A percentile compares a stretch with the other conserved stretches of the same genome.
These are phyloP conservation scores for Phialophora verrucosa DNA, from an alignment of 2,329 filamentous ascomycete genomes.

Conservation along the genomic window DNA sequence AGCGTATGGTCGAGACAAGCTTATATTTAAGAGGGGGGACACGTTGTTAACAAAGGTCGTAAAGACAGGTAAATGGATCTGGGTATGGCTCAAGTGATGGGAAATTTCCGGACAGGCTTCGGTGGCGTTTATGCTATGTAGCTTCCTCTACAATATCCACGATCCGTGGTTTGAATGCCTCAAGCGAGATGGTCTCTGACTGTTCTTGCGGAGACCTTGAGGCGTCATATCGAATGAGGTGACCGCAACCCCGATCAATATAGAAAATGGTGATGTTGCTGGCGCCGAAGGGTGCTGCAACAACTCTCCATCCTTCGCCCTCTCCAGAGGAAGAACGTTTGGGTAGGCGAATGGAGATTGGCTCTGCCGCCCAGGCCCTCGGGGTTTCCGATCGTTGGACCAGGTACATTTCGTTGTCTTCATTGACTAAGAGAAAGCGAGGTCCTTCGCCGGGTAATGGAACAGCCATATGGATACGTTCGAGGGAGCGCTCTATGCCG, in stretches of 20 bases:
- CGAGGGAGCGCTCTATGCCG: background rate
- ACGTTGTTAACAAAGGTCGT: background rate
- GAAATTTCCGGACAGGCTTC: background rate
- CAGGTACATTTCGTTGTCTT: background rate
- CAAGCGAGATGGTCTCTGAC: background rate
- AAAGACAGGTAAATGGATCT: slow-evolving; percentile 13
- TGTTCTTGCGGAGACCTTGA: background rate
- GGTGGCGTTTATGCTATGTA: background rate
- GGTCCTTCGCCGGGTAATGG: background rate
- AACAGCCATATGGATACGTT: background rate
- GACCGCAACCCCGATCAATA: background rate
- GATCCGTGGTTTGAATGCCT: background rate
- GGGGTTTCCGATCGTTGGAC: background rate
- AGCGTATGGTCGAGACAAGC: slow-evolving; percentile 9
- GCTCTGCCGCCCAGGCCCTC: slow-evolving; percentile 2
- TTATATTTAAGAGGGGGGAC: slow-evolving; percentile 2
- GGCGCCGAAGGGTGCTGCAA: background rate
- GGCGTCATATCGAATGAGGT: slow-evolving; percentile 8
- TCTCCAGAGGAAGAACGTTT: background rate
- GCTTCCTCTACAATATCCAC: background rate
- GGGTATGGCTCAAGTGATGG: slow-evolving; percentile 14
- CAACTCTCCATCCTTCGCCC: background rate
- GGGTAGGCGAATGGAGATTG: background rate
- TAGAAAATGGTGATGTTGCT: slow-evolving; percentile 1
- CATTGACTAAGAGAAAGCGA: slow-evolving; percentile 9